phyloP scores from a whole-genome alignment of 768 basidiomycete genomes.

The Auricularia cornea region DNA sequence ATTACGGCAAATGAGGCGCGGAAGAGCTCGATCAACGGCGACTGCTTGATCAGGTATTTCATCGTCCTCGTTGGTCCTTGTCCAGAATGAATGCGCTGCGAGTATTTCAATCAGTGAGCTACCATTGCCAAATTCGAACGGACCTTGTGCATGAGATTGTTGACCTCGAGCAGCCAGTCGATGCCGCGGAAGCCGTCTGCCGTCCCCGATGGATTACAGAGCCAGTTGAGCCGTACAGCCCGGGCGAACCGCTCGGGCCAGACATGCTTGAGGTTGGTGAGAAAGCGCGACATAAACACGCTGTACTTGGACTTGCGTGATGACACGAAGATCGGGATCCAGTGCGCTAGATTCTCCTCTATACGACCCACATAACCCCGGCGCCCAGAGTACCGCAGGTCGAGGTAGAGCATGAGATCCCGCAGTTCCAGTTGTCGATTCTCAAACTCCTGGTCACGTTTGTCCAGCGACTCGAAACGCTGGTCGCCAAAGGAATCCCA shows the following conservation, averaged over 20 bases:
- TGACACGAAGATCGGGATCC: background rate
- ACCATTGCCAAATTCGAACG: background rate
- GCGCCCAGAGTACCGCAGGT: background rate
- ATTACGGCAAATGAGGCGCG: background rate
- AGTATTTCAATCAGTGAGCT: background rate
- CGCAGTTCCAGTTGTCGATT: background rate
- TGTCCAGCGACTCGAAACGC: background rate
- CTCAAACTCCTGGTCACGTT: background rate
- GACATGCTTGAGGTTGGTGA: background rate
- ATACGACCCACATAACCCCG: background rate
- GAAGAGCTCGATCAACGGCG: background rate
- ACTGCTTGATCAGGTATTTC: background rate
- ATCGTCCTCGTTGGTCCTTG: background rate
- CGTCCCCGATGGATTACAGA: background rate
- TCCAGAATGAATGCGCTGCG: background rate
- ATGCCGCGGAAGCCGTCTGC: background rate
- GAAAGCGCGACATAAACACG: background rate
- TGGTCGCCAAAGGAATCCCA: background rate
- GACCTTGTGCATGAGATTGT: background rate
- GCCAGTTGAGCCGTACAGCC: background rate
- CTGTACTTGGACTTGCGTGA: background rate
- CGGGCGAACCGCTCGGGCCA: background rate
- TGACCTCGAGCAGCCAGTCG: background rate
- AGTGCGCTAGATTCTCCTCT: background rate
- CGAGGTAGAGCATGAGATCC: background rate